Evolutionary conservation across 108 stramenopile species (phyloP), one percentile per base, ranked within the genome.

Genomic region (Conticribra guillardii): DNA sequence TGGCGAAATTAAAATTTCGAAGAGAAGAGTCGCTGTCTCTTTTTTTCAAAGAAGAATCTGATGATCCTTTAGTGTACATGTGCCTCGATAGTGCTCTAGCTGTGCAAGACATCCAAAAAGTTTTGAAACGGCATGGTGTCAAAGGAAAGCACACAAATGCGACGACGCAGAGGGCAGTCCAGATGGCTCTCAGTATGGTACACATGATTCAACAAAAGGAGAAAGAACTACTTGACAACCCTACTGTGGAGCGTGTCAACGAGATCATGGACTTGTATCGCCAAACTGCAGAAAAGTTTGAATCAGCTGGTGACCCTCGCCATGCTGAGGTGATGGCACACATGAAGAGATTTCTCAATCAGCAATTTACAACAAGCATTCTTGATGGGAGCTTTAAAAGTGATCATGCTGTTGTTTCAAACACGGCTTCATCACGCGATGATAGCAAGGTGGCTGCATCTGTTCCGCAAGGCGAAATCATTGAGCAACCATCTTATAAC

Each of bases 241-340:
- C 95, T 14, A 81, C 74, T 49, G 83, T 87, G 26, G 87, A 93
- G 21, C 61, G 85, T 9, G 92, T 96, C 22, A 93, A 90, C 61
- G 89, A 90, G 59, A 96, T 96, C 51, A 96, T 96, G 95, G 95
- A 96, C 72, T 60, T 96, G 60, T 96, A 93, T 69, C 79, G 95
- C 41, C 92, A 93, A 59, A 91, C 95, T 14, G 92, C 92, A 44
- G 95, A 96, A 64, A 88, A 88, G 33, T 96, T 96, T 54, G 92
- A 91, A 73, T 60, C 61, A 8, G 92, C 92, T 24, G 95, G 95
- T 32, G 95, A 96, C 76, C 74, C 87, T 21, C 84, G 95, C 54
- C 92, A 96, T 69, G 74, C 86, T 54, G 90, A 93, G 74, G 92
- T 93, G 1, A 87, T 93, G 63, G 85, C 82, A 15, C 90, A 90